Conservation (phyloP, 2,329 filamentous ascomycete genomes). For the Diaporthe eres region DNA sequence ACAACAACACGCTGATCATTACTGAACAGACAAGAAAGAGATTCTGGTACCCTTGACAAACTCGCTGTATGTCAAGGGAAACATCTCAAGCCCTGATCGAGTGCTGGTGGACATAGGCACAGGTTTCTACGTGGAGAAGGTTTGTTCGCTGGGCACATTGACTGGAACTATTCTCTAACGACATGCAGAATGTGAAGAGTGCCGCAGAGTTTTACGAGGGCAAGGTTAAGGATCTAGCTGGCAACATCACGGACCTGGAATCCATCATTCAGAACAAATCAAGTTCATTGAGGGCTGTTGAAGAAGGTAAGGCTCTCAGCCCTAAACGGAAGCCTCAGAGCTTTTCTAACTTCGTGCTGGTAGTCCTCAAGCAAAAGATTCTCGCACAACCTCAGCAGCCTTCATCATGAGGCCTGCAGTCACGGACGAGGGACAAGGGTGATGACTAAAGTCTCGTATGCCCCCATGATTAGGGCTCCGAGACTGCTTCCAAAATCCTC, state of each 20-base stretch:
- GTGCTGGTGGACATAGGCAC: constrained; percentile 95
- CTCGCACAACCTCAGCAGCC: constrained; percentile 47
- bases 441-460: not conserved
- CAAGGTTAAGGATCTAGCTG: constrained; percentile 67
- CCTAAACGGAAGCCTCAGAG: not conserved
- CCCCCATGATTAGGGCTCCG: not conserved
- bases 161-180: not conserved
- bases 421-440: too few species aligned
- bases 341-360: constrained; percentile 13
- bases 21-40: constrained; percentile 58
- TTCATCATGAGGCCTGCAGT: constrained; percentile 22
- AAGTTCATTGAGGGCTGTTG: constrained; percentile 85
- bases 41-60: constrained; percentile 96
- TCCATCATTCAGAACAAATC: constrained; percentile 78
- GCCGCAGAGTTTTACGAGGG: constrained; percentile 70
- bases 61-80: constrained; percentile 93
- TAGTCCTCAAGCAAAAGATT: constrained; percentile 57
- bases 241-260: constrained; percentile 70
- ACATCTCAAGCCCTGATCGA: constrained; percentile 78
- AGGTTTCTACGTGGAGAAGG: constrained; percentile 96
- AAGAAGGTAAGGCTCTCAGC: constrained; percentile 76
- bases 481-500: too few species aligned
- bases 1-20: not conserved
- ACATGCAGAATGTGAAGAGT: constrained; percentile 63
- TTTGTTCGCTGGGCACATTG: constrained; percentile 49